Conservation (phyloP, 495 filamentous ascomycete genomes). For the Hypoxylon rickii region DNA sequence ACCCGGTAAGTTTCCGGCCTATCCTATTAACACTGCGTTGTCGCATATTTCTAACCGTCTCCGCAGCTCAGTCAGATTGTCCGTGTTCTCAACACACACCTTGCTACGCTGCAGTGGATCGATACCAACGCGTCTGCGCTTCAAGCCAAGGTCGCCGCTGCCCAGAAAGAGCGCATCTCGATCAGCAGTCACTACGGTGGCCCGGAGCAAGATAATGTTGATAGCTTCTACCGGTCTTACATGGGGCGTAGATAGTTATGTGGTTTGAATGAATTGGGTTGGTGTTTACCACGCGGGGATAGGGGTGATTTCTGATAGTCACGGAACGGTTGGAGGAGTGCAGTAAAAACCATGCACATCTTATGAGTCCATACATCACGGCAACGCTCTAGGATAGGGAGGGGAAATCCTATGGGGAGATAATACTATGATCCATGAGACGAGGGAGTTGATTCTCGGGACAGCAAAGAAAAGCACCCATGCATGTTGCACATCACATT, state of each 20-base stretch:
- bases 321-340: neutral
- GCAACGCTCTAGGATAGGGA: constrained; percentile 17
- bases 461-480: constrained; percentile 24
- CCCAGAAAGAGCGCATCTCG: constrained; percentile 73
- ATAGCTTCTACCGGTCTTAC: constrained; percentile 83
- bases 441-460: constrained; percentile 29
- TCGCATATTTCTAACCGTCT: constrained; percentile 10
- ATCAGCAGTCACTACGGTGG: constrained; percentile 65
- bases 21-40: constrained; percentile 2
- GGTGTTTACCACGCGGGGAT: constrained; percentile 23
- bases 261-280: constrained; percentile 1
- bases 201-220: constrained; percentile 66
- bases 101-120: constrained; percentile 86
- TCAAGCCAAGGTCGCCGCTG: constrained; percentile 74
- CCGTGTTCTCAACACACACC: constrained; percentile 87
- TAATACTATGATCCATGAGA: constrained; percentile 19
- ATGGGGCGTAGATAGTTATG: constrained; percentile 62
- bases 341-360: constrained; percentile 21
- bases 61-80: constrained; percentile 87
- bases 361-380: constrained; percentile 18
- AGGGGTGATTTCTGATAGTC: no score
- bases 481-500: constrained; percentile 5
- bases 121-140: constrained; percentile 81
- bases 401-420: constrained; percentile 7
- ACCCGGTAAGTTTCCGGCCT: constrained; percentile 69